phyloP scores from a whole-genome alignment of 768 basidiomycete genomes.

The Boletus rex-veris region DNA sequence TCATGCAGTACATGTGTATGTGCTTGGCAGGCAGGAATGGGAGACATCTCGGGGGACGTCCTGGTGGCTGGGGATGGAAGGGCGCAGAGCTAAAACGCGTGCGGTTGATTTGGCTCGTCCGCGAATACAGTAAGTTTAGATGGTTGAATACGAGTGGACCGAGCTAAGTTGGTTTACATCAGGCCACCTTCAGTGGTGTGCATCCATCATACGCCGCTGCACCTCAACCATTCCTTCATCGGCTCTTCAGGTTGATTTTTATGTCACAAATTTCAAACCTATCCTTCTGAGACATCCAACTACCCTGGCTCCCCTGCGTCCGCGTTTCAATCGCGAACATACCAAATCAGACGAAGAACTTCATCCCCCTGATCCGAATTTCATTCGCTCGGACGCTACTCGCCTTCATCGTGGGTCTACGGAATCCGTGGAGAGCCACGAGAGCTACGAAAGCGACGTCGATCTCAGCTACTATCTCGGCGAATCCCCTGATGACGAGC shows the following conservation, averaged over 20 bases:
- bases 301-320: conserved; percentile 9
- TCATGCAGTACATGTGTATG: conserved; percentile 61
- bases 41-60: conserved; percentile 42
- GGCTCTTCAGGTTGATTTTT: conserved; percentile 64
- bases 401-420: conserved; percentile 14
- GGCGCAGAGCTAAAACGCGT: conserved; percentile 49
- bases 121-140: conserved; percentile 62
- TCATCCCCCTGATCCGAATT: conserved; percentile 35
- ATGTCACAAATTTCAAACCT: conserved; percentile 59
- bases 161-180: not conserved
- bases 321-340: conserved; percentile 10
- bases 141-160: not conserved
- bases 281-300: conserved; percentile 10
- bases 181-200: conserved; percentile 80
- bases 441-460: conserved; percentile 33
- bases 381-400: conserved; percentile 9
- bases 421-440: conserved; percentile 31
- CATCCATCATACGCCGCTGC: conserved; percentile 60
- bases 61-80: conserved; percentile 42
- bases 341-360: conserved; percentile 23
- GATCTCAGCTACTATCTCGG: conserved; percentile 44
- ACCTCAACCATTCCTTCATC: conserved; percentile 47
- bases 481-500: conserved; percentile 31
- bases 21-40: conserved; percentile 57
- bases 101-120: conserved; percentile 73